Conservation (phyloP, 306 rosid genomes). For the Glycyrrhiza uralensis region DNA sequence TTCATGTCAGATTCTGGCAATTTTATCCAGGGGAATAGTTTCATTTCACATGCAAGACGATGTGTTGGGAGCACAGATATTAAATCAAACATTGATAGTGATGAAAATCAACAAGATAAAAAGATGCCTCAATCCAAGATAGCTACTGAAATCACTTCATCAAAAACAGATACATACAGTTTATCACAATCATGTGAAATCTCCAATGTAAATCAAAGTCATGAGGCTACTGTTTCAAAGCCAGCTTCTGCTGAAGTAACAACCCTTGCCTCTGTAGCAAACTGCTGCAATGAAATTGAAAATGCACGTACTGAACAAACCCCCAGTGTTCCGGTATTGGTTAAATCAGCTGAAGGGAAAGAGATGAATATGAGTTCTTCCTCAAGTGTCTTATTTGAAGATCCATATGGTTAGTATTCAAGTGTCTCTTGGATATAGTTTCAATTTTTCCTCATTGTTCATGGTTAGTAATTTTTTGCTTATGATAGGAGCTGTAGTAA, state of each 20-base stretch:
- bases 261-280: slow-evolving; percentile 17
- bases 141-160: slow-evolving; percentile 1
- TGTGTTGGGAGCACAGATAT: slow-evolving; percentile 15
- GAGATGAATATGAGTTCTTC: slow-evolving; percentile 36
- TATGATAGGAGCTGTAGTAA: slow-evolving; percentile 21
- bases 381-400: slow-evolving; percentile 27
- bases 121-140: slow-evolving; percentile 7
- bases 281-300: slow-evolving; percentile 37
- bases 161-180: slow-evolving; percentile 15
- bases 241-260: slow-evolving; percentile 28
- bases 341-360: slow-evolving; percentile 21
- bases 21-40: slow-evolving; percentile 19
- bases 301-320: slow-evolving; percentile 28
- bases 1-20: slow-evolving; percentile 24
- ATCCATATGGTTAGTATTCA: slow-evolving; percentile 47
- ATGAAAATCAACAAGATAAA: slow-evolving; percentile 20
- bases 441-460: slow-evolving; percentile 6
- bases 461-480: slow-evolving; percentile 19
- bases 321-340: slow-evolving; percentile 6
- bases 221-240: slow-evolving; percentile 22
- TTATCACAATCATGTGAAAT: slow-evolving; percentile 32
- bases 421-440: not conserved
- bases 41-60: slow-evolving; percentile 26
- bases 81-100: slow-evolving; percentile 13
- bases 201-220: slow-evolving; percentile 29